Conservation (phyloP, 1,284 basidiomycete genomes). For the Inonotus obliquus region DNA sequence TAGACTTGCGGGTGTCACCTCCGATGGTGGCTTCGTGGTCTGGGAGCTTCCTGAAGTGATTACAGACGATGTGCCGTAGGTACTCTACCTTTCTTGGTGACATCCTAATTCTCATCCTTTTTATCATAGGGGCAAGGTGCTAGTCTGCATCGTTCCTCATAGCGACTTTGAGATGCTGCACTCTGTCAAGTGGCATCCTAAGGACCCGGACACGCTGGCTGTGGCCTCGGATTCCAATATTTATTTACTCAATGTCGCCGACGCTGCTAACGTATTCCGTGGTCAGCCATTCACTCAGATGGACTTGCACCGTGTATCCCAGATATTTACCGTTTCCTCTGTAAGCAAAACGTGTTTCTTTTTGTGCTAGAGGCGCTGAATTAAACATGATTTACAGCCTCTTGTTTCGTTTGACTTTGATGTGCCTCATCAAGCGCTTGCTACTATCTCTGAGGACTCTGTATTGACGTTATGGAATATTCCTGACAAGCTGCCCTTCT, state of each 20-base stretch:
- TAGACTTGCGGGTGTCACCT: slow-evolving; percentile 75
- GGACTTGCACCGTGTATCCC: slow-evolving; percentile 60
- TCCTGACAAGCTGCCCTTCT: slow-evolving; percentile 66
- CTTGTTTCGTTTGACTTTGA: slow-evolving; percentile 81
- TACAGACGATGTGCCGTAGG: slow-evolving; percentile 78
- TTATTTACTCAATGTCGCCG: slow-evolving; percentile 65
- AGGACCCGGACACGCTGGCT: slow-evolving; percentile 68
- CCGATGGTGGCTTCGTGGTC: slow-evolving; percentile 79
- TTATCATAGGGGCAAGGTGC: slow-evolving; percentile 50
- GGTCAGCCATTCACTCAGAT: slow-evolving; percentile 60
- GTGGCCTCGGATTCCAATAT: slow-evolving; percentile 71
- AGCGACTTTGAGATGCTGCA: slow-evolving; percentile 57
- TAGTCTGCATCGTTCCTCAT: slow-evolving; percentile 65
- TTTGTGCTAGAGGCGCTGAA: background rate
- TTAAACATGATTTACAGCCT: slow-evolving; percentile 38
- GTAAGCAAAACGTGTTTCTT: slow-evolving; percentile 38
- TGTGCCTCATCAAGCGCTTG: slow-evolving; percentile 62
- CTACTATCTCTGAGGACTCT: slow-evolving; percentile 75
- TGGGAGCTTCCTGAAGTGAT: slow-evolving; percentile 80
- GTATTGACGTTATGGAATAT: slow-evolving; percentile 75
- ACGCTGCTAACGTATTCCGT: slow-evolving; percentile 50
- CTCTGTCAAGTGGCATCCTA: slow-evolving; percentile 80
- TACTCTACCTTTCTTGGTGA: slow-evolving; percentile 20
- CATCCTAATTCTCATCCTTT: background rate
- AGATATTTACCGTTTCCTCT: slow-evolving; percentile 61